Conservation (phyloP, 768 basidiomycete species). For the Vishniacozyma victoriae region DNA sequence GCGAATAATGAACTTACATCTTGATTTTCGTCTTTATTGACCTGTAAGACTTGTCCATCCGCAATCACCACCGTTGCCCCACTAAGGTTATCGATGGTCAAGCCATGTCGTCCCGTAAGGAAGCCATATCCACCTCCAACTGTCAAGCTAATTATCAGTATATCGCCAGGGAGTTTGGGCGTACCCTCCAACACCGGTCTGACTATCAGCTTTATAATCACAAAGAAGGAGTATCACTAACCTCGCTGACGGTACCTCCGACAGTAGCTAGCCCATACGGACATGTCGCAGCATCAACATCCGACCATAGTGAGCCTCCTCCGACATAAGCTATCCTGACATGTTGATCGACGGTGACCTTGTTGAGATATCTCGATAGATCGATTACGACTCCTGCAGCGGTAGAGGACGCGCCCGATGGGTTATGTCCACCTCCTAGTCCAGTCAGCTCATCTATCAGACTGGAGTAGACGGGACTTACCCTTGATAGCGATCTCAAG, state of each 20-base stretch:
- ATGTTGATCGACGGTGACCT: slow-evolving; percentile 36
- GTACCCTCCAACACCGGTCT: slow-evolving; percentile 13
- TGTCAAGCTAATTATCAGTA: slow-evolving; percentile 15
- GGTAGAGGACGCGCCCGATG: slow-evolving; percentile 51
- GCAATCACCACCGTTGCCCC: slow-evolving; percentile 37
- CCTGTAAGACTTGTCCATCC: slow-evolving; percentile 21
- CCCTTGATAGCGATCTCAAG: background rate
- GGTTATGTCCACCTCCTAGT: slow-evolving; percentile 51
- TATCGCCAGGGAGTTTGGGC: too few relatives aligned
- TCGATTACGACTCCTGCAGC: slow-evolving; percentile 55
- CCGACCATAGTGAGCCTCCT: slow-evolving; percentile 53
- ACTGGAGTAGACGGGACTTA: background rate
- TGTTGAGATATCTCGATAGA: slow-evolving; percentile 42
- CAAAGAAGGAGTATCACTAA: background rate
- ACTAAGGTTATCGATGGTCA: slow-evolving; percentile 32
- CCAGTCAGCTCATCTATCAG: too few relatives aligned
- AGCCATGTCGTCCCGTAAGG: slow-evolving; percentile 48
- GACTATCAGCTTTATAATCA: too few relatives aligned
- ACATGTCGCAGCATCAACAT: slow-evolving; percentile 52
- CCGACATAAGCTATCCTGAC: slow-evolving; percentile 50
- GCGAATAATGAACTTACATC: too few relatives aligned
- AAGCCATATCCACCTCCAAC: slow-evolving; percentile 58
- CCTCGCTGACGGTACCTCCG: slow-evolving; percentile 36
- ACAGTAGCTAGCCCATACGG: slow-evolving; percentile 53
- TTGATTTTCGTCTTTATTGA: too few relatives aligned